Base-by-base conservation (phyloP, 768 basidiomycete species). In the Suillus spraguei region DNA sequence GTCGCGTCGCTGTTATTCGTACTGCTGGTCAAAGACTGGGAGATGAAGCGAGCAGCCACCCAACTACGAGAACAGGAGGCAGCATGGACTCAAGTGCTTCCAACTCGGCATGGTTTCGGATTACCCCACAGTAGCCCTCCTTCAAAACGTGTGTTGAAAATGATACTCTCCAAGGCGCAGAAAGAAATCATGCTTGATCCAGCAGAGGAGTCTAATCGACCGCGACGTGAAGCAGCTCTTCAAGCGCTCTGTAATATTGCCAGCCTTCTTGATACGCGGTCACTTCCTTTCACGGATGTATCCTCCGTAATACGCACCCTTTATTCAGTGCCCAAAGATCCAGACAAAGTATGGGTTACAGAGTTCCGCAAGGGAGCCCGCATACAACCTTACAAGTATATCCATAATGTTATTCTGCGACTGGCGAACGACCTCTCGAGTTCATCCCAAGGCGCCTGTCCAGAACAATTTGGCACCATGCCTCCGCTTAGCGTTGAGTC, bases 1-100 rank as follows among this genome's bases (percentile, higher is more conserved):
- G 80, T 90, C n/a, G 91, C 85, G 0, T 87, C 89, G 1, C 75
- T 93, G 33, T 76, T 92, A 6, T 90, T 93, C 62, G 88, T 82
- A 1, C 74, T 85, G 47, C 70, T 91, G 22, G 74, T 91, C 49
- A 85, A 88, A 66, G 88, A 91, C 36, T 89, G 82, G 79, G 84
- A 90, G 69, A 62, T 74, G 13, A 76, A 77, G 32, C 74, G 71
- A 60, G 72, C 71, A 56, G 65, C 70, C 42, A 72, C 73, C 42
- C 68, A 69, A 35, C 63, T 68, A 42, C 52, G 53, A 52, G 69
- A 65, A 46, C 69, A 70, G 55, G 67, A 75, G 24, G 8, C 42
- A 28, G 59, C 32, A 17, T 61, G 64, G 33, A 65, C 55, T 14
- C 53, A 28, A 20, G 60, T 67, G 24, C 62, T 67, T 2, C 72